phyloP scores from a whole-genome alignment of 1,284 basidiomycete species.

The Neolentinus lepideus region DNA sequence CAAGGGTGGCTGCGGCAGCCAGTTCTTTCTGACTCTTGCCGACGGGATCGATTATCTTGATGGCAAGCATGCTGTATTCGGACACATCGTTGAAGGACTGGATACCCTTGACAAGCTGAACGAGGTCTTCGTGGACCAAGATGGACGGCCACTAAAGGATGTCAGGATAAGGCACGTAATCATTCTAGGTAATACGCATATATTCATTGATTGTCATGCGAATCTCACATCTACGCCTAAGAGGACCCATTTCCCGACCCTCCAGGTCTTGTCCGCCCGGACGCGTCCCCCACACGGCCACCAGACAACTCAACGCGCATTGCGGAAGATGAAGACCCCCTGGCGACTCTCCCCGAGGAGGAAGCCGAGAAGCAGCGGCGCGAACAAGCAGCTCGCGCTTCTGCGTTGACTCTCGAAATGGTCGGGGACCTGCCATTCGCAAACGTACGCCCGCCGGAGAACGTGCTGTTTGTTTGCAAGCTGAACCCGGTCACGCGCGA shows the following conservation, averaged over 20 bases:
- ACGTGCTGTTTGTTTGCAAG: conserved; percentile 98
- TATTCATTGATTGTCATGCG: conserved; percentile 4
- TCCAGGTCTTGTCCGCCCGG: conserved; percentile 61
- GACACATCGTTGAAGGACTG: conserved; percentile 89
- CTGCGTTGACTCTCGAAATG: conserved; percentile 97
- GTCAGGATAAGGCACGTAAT: conserved; percentile 90
- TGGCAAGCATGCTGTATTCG: conserved; percentile 93
- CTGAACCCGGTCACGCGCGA: conserved; percentile 93
- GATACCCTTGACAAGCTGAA: conserved; percentile 93
- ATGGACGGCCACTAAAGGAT: conserved; percentile 89
- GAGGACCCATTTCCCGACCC: conserved; percentile 97
- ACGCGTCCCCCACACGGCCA: conserved; percentile 70
- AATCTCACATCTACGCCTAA: conserved; percentile 5
- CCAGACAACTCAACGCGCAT: conserved; percentile 85
- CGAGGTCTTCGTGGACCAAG: conserved; percentile 83
- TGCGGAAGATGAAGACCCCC: conserved; percentile 85
- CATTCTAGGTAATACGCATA: conserved; percentile 67
- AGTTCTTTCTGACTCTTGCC: conserved; percentile 93
- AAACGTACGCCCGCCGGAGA: conserved; percentile 95
- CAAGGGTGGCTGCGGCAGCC: conserved; percentile 85
- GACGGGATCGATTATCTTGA: conserved; percentile 94
- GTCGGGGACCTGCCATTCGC: conserved; percentile 98
- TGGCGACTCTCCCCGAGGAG: conserved; percentile 72
- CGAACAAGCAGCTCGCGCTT: conserved; percentile 82
- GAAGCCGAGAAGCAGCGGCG: conserved; percentile 76